These are phyloP conservation scores for Venturia aucupariae DNA, from an alignment of 2,329 filamentous ascomycete genomes.

Conservation along the genomic window DNA sequence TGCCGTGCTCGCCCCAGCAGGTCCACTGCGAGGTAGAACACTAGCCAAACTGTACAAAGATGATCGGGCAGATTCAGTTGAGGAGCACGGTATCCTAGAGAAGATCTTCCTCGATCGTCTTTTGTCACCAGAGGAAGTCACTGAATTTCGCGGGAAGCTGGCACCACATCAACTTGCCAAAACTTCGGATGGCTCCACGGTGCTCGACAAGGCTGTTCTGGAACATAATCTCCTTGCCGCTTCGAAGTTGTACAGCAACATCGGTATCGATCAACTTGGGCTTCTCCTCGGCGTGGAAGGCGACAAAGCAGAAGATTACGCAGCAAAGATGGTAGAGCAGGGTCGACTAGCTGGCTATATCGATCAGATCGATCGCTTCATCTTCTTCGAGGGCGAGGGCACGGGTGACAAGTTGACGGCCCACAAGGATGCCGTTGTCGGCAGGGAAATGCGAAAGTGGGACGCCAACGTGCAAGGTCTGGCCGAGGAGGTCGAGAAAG, in stretches of 20 bases:
- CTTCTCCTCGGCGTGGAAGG: constrained; percentile 67
- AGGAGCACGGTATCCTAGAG: constrained; percentile 82
- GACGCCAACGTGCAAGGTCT: constrained; percentile 79
- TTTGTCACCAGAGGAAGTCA: constrained; percentile 71
- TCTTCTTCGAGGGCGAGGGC: constrained; percentile 72
- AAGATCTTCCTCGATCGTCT: constrained; percentile 95
- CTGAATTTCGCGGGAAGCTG: constrained; percentile 71
- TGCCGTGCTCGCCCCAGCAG: constrained; percentile 84
- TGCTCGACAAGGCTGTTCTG: constrained; percentile 84
- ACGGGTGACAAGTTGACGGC: constrained; percentile 61
- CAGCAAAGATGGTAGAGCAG: constrained; percentile 92
- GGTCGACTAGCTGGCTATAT: constrained; percentile 79
- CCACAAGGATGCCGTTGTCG: constrained; percentile 49
- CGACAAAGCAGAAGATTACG: constrained; percentile 81
- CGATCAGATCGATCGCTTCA: constrained; percentile 82
- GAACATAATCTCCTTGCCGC: constrained; percentile 91
- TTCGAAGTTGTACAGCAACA: constrained; percentile 49
- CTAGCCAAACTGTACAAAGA: constrained; percentile 88
- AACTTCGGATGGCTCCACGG: constrained; percentile 84
- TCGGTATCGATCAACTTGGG: constrained; percentile 58
- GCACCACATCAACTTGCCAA: constrained; percentile 82
- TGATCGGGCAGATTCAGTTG: constrained; percentile 64
- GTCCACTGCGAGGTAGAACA: constrained; percentile 69
- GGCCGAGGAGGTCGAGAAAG: constrained; percentile 81
- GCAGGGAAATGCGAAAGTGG: constrained; percentile 72